Evolutionary conservation across 257 asterid genomes (phyloP), one percentile per base, ranked within the genome.

Genomic region (Salvia splendens): DNA sequence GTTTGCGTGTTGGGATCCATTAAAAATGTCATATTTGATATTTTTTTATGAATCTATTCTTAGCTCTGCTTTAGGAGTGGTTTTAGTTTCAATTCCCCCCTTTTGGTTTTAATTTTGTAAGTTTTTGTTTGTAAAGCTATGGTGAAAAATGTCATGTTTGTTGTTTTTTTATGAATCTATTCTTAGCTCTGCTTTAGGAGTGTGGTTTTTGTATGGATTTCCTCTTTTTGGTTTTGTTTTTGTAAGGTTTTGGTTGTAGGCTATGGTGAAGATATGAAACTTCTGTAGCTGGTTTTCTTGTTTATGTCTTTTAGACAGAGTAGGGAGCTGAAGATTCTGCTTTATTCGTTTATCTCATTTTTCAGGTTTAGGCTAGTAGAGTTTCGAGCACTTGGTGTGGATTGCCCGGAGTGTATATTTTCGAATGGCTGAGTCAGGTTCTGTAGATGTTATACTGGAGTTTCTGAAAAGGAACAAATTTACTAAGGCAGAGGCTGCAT

Each of bases 401-500:
- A 49, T 35, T 9, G 73, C 72, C 61, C 58, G 36, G 63, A 67
- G 57, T 66, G 43, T 61, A 62, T 61, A 46, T 57, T 67, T 64
- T 73, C 61, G 43, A 71, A 91, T 94, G 97, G 95, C 85, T 40
- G 95, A 91, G 77, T 79, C 92, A 16, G 68, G 80, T 79, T 79
- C 83, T 8, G 88, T 94, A 58, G 96, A 94, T 83, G 84, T 73
- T 60, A 84, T 94, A 67, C 61, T 94, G 80, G 97, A 91, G 38
- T 88, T 79, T 74, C 67, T 94, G 75, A 82, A 72, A 75, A 75
- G 76, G 85, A 94, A 94, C 78, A 88, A 91, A 14, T 91, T 87
- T 73, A 77, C 83, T 17, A 84, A 84, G 79, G 97, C 99, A 0
- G 99, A 94, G 77, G 96, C 97, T 16, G 97, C 99, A 35, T 77